Evolutionary conservation across 371 early-diverging fungal genomes (phyloP).

Genomic region (Apophysomyces elegans): DNA sequence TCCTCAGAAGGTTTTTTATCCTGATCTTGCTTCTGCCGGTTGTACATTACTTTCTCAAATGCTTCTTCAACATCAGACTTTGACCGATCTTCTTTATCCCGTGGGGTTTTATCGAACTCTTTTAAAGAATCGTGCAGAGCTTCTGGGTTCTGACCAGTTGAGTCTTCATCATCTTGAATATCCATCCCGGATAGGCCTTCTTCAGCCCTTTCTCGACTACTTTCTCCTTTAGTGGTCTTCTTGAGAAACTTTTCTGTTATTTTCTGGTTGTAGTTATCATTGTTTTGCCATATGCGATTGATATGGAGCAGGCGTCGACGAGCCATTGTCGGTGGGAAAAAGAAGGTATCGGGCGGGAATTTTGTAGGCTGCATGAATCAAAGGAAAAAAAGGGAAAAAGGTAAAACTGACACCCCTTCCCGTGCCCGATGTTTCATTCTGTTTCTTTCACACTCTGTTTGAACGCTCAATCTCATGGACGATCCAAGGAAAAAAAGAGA

Average conservation of each 20-base stretch:
- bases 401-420: slow-evolving; percentile 16
- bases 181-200: neutral
- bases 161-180: neutral
- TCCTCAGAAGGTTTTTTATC: neutral
- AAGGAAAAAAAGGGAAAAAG: slow-evolving; percentile 17
- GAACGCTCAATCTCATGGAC: neutral
- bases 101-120: neutral
- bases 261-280: neutral
- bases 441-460: neutral
- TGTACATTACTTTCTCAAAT: neutral
- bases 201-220: neutral
- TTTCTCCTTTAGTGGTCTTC: neutral
- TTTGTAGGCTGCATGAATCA: neutral
- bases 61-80: neutral
- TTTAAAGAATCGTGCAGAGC: neutral
- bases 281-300: neutral
- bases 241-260: neutral
- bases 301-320: neutral
- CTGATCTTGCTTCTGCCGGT: neutral
- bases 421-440: neutral
- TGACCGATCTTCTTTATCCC: neutral
- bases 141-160: neutral
- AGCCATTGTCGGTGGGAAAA: neutral
- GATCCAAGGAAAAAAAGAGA: slow-evolving; percentile 11
- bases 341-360: neutral